Conservation (phyloP, 805 yeast genomes). For the Suhomyces pyralidae region DNA sequence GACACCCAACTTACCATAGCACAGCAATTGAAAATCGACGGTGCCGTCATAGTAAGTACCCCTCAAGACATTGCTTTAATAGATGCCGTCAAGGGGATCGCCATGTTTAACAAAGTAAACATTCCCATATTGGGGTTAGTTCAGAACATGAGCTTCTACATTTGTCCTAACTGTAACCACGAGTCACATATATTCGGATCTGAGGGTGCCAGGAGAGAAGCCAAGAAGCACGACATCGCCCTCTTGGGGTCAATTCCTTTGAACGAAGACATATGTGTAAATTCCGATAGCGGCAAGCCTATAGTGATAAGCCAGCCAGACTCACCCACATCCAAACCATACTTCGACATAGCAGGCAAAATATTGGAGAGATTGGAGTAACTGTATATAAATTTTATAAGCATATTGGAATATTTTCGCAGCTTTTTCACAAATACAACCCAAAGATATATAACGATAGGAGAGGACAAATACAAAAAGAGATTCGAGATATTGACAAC, state of each 20-base stretch:
- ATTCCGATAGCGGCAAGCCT: slow-evolving; percentile 67
- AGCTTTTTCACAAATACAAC: neutral
- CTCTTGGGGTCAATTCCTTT: slow-evolving; percentile 70
- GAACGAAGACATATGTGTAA: slow-evolving; percentile 53
- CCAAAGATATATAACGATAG: neutral
- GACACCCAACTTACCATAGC: slow-evolving; percentile 82
- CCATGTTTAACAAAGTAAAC: slow-evolving; percentile 69
- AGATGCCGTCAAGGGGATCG: slow-evolving; percentile 76
- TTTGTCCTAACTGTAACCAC: slow-evolving; percentile 74
- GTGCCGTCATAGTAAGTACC: slow-evolving; percentile 79
- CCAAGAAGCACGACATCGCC: slow-evolving; percentile 43
- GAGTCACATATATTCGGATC: slow-evolving; percentile 73
- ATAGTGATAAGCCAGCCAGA: slow-evolving; percentile 46
- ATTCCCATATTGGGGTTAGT: slow-evolving; percentile 76
- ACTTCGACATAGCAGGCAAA: slow-evolving; percentile 46
- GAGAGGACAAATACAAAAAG: neutral
- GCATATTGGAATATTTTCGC: neutral
- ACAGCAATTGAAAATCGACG: slow-evolving; percentile 71
- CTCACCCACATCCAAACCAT: slow-evolving; percentile 38
- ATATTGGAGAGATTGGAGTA: slow-evolving; percentile 18
- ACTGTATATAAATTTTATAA: neutral
- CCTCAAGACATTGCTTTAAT: slow-evolving; percentile 82
- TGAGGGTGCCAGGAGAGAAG: slow-evolving; percentile 56
- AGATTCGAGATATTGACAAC: no score
- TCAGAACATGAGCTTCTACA: slow-evolving; percentile 76